These are phyloP conservation scores for Dipodascopsis uninucleata DNA, from an alignment of 805 yeast genomes.

Conservation along the genomic window DNA sequence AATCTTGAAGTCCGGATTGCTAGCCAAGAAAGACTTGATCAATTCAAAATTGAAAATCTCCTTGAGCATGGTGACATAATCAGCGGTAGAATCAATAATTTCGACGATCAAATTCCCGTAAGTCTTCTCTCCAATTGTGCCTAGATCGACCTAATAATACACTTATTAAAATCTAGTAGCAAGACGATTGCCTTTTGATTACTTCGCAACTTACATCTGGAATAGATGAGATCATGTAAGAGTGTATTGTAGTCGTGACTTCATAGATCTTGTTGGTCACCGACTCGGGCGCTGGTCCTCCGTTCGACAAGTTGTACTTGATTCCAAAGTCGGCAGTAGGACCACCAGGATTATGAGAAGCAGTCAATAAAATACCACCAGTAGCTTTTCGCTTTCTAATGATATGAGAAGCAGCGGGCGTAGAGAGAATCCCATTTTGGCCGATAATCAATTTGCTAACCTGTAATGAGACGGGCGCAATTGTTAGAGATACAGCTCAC, in stretches of 20 bases:
- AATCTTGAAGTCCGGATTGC: constrained; percentile 57
- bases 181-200: neutral
- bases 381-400: constrained; percentile 70
- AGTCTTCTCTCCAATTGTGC: constrained; percentile 49
- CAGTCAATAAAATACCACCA: constrained; percentile 94
- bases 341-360: constrained; percentile 95
- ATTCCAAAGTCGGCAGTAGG: constrained; percentile 89
- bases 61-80: constrained; percentile 74
- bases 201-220: constrained; percentile 40
- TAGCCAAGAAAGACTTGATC: constrained; percentile 64
- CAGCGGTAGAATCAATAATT: constrained; percentile 75
- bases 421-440: constrained; percentile 80
- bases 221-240: constrained; percentile 60
- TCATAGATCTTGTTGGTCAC: constrained; percentile 86
- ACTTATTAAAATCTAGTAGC: neutral
- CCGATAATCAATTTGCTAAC: constrained; percentile 70
- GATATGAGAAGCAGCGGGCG: constrained; percentile 95
- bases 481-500: constrained; percentile 20
- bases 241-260: constrained; percentile 52
- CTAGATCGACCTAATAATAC: constrained; percentile 47
- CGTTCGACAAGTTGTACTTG: constrained; percentile 89
- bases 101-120: constrained; percentile 69
- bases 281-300: constrained; percentile 97
- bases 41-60: constrained; percentile 82
- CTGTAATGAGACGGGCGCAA: constrained; percentile 21